Conservation (phyloP, 257 asterid genomes). For the Sherardia arvensis region DNA sequence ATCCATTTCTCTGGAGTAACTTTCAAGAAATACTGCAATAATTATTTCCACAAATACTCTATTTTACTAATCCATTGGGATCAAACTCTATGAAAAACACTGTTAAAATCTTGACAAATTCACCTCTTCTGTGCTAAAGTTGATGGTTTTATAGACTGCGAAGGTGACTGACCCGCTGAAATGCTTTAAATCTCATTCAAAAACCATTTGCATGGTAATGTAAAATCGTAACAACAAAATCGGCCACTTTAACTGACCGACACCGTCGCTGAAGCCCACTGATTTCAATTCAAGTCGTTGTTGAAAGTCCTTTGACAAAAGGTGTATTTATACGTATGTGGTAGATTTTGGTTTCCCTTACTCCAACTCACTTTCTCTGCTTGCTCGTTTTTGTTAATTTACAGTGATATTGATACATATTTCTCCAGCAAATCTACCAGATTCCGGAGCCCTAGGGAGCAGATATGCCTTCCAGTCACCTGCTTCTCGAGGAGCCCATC, state of each 20-base stretch:
- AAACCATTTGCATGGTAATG: background rate
- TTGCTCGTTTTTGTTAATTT: background rate
- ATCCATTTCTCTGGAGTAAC: too few relatives aligned
- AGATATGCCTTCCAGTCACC: constrained; percentile 61
- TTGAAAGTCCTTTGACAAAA: background rate
- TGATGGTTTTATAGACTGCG: background rate
- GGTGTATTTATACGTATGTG: background rate
- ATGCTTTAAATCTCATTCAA: background rate
- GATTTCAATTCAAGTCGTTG: background rate
- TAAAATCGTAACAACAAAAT: background rate
- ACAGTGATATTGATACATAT: background rate
- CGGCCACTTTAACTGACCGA: background rate
- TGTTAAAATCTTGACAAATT: background rate
- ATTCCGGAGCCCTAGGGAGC: background rate
- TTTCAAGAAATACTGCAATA: too few relatives aligned
- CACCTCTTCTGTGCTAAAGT: background rate
- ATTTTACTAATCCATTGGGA: too few relatives aligned
- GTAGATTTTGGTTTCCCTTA: background rate
- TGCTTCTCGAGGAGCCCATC: constrained; percentile 85
- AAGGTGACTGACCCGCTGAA: background rate
- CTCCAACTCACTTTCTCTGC: background rate
- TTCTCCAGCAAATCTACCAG: background rate
- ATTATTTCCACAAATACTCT: too few relatives aligned
- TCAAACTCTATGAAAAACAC: too few relatives aligned
- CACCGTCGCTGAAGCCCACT: constrained; percentile 2